Percentiles rank a stretch among this genome's conserved stretches.
These are phyloP conservation scores for Cyclocybe cylindracea DNA, from an alignment of 768 basidiomycete genomes.

Conservation along the genomic window DNA sequence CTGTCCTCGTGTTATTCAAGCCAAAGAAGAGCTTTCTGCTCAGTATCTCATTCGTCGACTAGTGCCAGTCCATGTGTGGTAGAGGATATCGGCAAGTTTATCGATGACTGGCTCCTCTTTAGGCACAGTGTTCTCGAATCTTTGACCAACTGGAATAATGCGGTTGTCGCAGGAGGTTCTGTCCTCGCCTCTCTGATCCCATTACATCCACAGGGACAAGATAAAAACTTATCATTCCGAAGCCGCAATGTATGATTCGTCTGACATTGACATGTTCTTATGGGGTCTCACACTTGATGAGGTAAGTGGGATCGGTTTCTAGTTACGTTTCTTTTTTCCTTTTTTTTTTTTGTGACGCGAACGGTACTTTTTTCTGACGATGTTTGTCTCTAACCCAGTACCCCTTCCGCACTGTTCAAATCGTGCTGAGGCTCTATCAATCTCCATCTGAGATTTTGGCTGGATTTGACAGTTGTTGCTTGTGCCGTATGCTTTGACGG, in stretches of 20 bases:
- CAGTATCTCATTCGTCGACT: no score
- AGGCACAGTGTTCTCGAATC: conserved; percentile 43
- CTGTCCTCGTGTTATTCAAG: no score
- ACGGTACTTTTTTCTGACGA: no score
- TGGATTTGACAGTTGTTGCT: conserved; percentile 51
- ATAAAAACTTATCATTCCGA: no score
- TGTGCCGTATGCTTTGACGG: conserved; percentile 35
- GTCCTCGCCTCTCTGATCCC: conserved; percentile 44
- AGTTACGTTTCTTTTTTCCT: conserved; percentile 45
- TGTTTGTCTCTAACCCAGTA: no score
- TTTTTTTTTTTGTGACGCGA: conserved; percentile 10
- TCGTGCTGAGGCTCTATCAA: conserved; percentile 47
- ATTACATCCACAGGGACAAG: conserved; percentile 37
- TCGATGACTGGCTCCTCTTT: conserved; percentile 47
- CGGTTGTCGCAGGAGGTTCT: conserved; percentile 46
- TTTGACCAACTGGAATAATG: conserved; percentile 49
- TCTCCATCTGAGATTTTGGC: conserved; percentile 51
- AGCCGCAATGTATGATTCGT: conserved; percentile 44
- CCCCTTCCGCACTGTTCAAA: conserved; percentile 48
- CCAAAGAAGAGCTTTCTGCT: no score
- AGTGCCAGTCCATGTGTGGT: no score
- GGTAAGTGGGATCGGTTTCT: conserved; percentile 15
- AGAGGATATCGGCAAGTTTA: conserved; percentile 42
- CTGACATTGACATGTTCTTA: conserved; percentile 49
- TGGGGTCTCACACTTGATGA: conserved; percentile 44